Percentiles rank a stretch among this genome's conserved stretches.
These are phyloP conservation scores for Polyporus tsugae DNA, from an alignment of 1,284 basidiomycete genomes.

Conservation along the genomic window DNA sequence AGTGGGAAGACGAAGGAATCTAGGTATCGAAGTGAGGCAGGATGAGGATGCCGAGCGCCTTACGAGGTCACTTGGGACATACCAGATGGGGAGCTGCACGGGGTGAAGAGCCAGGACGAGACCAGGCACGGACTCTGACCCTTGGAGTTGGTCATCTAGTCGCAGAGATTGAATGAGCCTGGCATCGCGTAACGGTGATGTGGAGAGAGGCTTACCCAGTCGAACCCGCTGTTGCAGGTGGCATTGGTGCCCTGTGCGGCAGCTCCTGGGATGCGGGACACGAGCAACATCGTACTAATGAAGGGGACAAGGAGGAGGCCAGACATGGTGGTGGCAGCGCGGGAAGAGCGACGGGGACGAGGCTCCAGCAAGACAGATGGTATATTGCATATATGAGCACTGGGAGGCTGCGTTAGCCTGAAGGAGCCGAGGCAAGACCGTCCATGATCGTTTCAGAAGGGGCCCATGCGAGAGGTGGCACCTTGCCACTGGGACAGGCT, in stretches of 20 bases:
- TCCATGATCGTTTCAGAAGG: neutral
- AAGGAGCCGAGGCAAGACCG: neutral
- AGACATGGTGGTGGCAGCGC: slow-evolving; percentile 13
- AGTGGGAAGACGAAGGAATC: slow-evolving; percentile 25
- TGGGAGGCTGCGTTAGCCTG: neutral
- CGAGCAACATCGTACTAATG: neutral
- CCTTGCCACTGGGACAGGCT: neutral
- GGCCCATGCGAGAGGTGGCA: neutral
- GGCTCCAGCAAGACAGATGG: neutral
- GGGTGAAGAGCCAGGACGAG: slow-evolving; percentile 25
- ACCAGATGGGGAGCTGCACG: slow-evolving; percentile 23
- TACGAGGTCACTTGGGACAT: neutral
- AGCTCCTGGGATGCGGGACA: neutral
- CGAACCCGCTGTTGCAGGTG: slow-evolving; percentile 13
- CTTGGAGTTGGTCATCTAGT: slow-evolving; percentile 28
- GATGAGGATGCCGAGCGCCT: neutral
- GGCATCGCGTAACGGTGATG: neutral
- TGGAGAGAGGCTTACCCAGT: slow-evolving; percentile 22
- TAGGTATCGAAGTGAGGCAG: neutral
- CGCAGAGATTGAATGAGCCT: neutral
- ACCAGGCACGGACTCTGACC: slow-evolving; percentile 31
- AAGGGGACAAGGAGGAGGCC: slow-evolving; percentile 7
- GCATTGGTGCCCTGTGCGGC: slow-evolving; percentile 27
- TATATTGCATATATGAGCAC: slow-evolving; percentile 1
- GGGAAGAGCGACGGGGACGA: neutral